Evolutionary conservation across 192 early-diverging fungal genomes (phyloP).

Genomic region (Podila verticillata): DNA sequence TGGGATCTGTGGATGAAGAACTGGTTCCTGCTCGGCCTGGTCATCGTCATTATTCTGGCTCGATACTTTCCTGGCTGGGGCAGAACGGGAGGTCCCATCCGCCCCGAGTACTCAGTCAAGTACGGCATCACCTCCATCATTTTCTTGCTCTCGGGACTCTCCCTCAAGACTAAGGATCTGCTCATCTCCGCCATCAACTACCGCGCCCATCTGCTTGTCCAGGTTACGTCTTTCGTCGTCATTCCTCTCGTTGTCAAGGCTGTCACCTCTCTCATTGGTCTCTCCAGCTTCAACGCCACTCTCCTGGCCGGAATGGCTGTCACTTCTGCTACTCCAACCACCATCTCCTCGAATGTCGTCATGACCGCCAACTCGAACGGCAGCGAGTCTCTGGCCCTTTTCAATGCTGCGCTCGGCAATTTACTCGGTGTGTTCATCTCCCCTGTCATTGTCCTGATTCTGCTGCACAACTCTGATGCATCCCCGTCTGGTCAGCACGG

Average conservation of each 20-base stretch:
- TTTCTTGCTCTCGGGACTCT: slow-evolving; percentile 72
- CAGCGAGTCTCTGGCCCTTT: slow-evolving; percentile 71
- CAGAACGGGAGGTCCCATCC: slow-evolving; percentile 59
- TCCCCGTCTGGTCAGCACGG: slow-evolving; percentile 37
- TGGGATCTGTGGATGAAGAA: slow-evolving; percentile 59
- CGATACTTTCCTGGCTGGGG: slow-evolving; percentile 67
- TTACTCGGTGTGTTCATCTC: slow-evolving; percentile 62
- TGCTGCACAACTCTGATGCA: slow-evolving; percentile 13
- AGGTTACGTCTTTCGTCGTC: slow-evolving; percentile 65
- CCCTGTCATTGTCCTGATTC: slow-evolving; percentile 35
- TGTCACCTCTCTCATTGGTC: slow-evolving; percentile 60
- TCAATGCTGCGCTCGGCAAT: slow-evolving; percentile 78
- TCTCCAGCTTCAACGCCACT: slow-evolving; percentile 59
- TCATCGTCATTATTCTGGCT: slow-evolving; percentile 68
- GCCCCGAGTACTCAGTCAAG: slow-evolving; percentile 71
- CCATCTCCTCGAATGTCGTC: slow-evolving; percentile 80
- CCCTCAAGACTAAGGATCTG: slow-evolving; percentile 67
- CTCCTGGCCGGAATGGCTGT: slow-evolving; percentile 73
- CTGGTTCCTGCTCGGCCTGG: slow-evolving; percentile 76
- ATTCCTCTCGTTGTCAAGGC: slow-evolving; percentile 72
- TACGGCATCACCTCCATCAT: slow-evolving; percentile 71
- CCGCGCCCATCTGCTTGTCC: slow-evolving; percentile 69
- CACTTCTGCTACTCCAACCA: slow-evolving; percentile 72
- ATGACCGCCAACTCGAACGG: slow-evolving; percentile 78
- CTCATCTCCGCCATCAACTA: slow-evolving; percentile 61